Percentiles rank a stretch among this genome's conserved stretches.
phyloP scores from a whole-genome alignment of 2,329 filamentous ascomycete genomes.

The Eutypa lata region DNA sequence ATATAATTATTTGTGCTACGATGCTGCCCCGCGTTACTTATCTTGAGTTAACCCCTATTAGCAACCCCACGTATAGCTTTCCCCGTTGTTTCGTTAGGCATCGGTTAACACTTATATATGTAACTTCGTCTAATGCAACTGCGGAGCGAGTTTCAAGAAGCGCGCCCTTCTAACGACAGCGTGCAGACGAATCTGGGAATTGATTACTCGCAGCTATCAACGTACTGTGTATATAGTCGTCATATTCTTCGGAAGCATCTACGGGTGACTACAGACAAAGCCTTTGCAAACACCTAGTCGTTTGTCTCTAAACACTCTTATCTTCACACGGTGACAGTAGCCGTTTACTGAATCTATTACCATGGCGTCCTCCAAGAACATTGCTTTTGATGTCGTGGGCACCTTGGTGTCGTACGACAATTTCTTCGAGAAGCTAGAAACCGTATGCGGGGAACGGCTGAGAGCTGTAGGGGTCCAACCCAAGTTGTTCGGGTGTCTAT shows the following conservation, averaged over 20 bases:
- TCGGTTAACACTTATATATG: too few species aligned
- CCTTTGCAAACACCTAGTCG: too few species aligned
- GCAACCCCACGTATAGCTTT: too few species aligned
- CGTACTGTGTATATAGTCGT: background rate
- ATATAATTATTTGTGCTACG: too few species aligned
- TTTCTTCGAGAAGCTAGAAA: conserved; percentile 38
- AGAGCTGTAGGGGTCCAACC: conserved; percentile 35
- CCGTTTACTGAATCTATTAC: too few species aligned
- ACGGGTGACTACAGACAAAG: background rate
- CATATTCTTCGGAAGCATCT: background rate
- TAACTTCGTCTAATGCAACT: background rate
- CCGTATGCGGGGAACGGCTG: conserved; percentile 39
- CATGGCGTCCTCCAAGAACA: conserved; percentile 31
- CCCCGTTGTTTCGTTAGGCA: too few species aligned
- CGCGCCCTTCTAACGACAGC: background rate
- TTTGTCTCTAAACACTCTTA: too few species aligned
- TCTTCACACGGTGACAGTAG: too few species aligned
- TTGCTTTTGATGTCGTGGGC: conserved; percentile 51
- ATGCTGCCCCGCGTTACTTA: too few species aligned
- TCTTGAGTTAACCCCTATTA: too few species aligned
- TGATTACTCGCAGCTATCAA: background rate
- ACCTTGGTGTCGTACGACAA: conserved; percentile 46
- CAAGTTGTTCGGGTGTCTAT: conserved; percentile 41
- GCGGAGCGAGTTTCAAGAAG: background rate
- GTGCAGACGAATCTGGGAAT: background rate